Conservation (phyloP, 176 grass and related monocot genomes). For the Cenchrus americanus region DNA sequence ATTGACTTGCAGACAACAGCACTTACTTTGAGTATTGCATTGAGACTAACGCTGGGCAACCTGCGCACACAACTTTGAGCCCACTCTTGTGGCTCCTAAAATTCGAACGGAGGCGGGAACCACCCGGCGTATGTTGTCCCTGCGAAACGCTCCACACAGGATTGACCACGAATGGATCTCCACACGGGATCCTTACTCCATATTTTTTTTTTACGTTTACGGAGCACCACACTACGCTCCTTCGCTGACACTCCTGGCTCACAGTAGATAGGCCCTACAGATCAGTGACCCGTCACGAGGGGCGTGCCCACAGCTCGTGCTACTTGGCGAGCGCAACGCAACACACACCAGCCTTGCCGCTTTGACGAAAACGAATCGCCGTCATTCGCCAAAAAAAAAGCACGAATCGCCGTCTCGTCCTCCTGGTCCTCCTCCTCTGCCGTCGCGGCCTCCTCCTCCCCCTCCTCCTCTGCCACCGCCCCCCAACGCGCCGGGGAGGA, state of each 20-base stretch:
- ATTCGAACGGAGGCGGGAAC: background rate
- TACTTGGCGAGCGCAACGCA: conserved; percentile 10
- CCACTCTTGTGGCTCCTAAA: background rate
- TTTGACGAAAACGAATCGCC: background rate
- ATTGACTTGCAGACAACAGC: no score
- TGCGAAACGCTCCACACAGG: background rate
- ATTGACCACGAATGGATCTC: fast-evolving
- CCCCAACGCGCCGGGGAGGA: background rate
- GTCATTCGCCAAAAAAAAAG: background rate
- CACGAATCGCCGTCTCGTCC: background rate
- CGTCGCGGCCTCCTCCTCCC: conserved; percentile 18
- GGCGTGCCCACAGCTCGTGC: background rate
- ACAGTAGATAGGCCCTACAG: fast-evolving
- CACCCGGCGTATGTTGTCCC: background rate
- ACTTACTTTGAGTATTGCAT: background rate
- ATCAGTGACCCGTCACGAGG: background rate
- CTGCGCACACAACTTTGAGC: background rate
- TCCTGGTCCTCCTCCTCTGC: background rate
- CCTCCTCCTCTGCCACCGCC: background rate
- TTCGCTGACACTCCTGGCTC: background rate
- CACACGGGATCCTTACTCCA: background rate
- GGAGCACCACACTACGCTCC: fast-evolving
- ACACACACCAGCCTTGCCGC: background rate
- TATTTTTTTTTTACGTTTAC: background rate
- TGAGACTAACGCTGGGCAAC: background rate